A percentile compares a stretch with the other conserved stretches of the same genome.
These are phyloP conservation scores for Fomitopsis betulina DNA, from an alignment of 1,284 basidiomycete genomes.

Conservation along the genomic window DNA sequence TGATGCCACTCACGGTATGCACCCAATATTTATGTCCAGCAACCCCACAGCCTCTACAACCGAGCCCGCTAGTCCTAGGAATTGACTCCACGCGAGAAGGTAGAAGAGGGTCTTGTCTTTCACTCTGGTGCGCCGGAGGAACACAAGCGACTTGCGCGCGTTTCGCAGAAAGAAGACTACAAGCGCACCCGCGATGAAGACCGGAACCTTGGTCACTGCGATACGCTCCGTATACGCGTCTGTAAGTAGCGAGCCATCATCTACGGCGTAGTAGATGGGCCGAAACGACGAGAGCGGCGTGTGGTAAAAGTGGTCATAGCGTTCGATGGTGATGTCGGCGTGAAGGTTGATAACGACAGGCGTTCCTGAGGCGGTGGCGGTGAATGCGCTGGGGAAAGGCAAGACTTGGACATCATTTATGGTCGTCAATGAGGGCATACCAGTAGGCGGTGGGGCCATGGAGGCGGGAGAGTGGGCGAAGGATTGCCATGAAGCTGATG, in stretches of 20 bases:
- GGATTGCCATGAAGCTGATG: background rate
- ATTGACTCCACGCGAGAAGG: constrained; percentile 50
- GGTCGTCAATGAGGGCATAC: background rate
- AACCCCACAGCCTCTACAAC: constrained; percentile 41
- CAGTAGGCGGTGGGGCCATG: background rate
- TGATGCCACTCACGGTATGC: constrained; percentile 29
- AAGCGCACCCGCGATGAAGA: constrained; percentile 46
- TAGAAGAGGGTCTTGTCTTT: constrained; percentile 61
- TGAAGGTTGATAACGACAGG: constrained; percentile 44
- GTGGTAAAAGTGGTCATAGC: constrained; percentile 43
- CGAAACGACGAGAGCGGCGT: constrained; percentile 40
- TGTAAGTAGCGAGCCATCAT: constrained; percentile 58
- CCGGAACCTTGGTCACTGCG: constrained; percentile 35
- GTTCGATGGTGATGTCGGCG: constrained; percentile 44
- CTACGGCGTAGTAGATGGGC: constrained; percentile 43
- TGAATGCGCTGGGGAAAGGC: constrained; percentile 7
- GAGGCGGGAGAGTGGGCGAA: background rate
- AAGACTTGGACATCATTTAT: constrained; percentile 1
- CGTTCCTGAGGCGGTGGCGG: constrained; percentile 4
- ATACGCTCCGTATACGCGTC: constrained; percentile 42
- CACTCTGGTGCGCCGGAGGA: constrained; percentile 49
- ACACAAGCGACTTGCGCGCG: constrained; percentile 45
- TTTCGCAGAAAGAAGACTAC: constrained; percentile 52
- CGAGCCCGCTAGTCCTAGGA: constrained; percentile 44
- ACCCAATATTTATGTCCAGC: constrained; percentile 36